Percentiles rank a stretch among this genome's conserved stretches.
Conservation (phyloP, 768 basidiomycete species). For the Collybia mongolica region DNA sequence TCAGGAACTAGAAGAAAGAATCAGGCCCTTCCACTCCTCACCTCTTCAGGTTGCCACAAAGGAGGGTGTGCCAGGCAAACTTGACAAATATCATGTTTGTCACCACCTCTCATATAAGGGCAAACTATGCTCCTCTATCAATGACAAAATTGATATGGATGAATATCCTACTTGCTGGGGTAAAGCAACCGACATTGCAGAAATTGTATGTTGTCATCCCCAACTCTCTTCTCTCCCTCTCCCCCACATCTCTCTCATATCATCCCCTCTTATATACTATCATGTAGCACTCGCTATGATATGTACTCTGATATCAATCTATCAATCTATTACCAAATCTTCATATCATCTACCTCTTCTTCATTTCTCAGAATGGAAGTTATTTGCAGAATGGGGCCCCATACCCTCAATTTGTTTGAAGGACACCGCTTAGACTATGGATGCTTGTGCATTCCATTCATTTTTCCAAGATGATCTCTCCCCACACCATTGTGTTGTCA, state of each 20-base stretch:
- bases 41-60: slow-evolving; percentile 6
- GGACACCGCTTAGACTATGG: background rate
- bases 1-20: slow-evolving; percentile 1
- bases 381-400: background rate
- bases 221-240: background rate
- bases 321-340: too few species aligned
- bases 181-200: slow-evolving; percentile 10
- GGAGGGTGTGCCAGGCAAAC: slow-evolving; percentile 10
- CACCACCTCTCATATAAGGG: slow-evolving; percentile 18
- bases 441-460: background rate
- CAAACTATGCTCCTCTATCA: slow-evolving; percentile 12
- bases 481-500: too few species aligned
- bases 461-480: background rate
- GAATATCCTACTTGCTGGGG: slow-evolving; percentile 22
- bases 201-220: slow-evolving; percentile 10
- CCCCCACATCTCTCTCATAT: background rate
- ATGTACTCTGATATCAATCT: too few species aligned
- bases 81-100: slow-evolving; percentile 16
- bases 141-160: slow-evolving; percentile 18
- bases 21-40: slow-evolving; percentile 1
- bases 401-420: background rate
- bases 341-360: background rate
- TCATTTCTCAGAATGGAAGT: background rate
- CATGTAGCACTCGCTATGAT: background rate
- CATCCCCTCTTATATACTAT: background rate